phyloP scores from a whole-genome alignment of 2,329 filamentous ascomycete species.

The Pseudogymnoascus sp. region DNA sequence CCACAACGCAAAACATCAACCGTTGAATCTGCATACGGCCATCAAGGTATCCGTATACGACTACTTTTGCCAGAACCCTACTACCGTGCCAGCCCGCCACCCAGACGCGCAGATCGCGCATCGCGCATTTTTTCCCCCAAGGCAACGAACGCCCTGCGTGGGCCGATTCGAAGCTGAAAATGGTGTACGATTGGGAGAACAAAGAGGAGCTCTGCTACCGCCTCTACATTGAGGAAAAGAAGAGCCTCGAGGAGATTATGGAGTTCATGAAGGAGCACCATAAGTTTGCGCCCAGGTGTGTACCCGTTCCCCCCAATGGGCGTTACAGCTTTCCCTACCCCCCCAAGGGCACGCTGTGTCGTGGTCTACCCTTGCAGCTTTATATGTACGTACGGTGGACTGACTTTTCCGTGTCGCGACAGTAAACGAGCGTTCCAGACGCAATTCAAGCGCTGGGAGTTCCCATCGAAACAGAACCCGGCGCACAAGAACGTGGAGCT shows the following conservation, averaged over 20 bases:
- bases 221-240: constrained; percentile 71
- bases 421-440: constrained; percentile 71
- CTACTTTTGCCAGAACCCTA: constrained; percentile 4
- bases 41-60: constrained; percentile 9
- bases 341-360: constrained; percentile 10
- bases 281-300: constrained; percentile 64
- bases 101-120: background rate
- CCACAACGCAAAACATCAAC: constrained; percentile 9
- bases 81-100: background rate
- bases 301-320: constrained; percentile 13
- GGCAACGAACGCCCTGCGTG: constrained; percentile 3
- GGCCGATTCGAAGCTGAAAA: constrained; percentile 16
- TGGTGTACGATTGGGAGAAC: constrained; percentile 58
- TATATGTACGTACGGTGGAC: constrained; percentile 16
- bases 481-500: constrained; percentile 62
- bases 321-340: constrained; percentile 9
- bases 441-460: constrained; percentile 72
- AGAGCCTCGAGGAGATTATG: constrained; percentile 66
- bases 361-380: background rate
- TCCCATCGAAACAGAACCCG: constrained; percentile 66
- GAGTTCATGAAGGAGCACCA: constrained; percentile 57
- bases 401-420: constrained; percentile 15
- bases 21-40: constrained; percentile 6
- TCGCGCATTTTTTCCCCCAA: background rate
- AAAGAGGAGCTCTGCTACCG: constrained; percentile 58